A percentile compares a stretch with the other conserved stretches of the same genome.
phyloP scores from a whole-genome alignment of 73 alveolate species.

The Paramecium sonneborni region DNA sequence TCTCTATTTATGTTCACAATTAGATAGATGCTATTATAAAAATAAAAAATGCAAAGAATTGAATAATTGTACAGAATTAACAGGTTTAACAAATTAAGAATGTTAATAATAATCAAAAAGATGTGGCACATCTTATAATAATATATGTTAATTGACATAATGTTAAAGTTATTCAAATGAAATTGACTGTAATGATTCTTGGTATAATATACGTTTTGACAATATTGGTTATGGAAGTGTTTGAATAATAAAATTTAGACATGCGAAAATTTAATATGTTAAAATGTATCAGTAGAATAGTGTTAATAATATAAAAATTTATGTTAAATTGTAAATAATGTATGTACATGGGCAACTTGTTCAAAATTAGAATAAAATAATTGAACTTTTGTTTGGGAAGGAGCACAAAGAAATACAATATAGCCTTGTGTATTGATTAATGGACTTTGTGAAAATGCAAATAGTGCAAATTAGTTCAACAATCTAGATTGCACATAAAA shows the following conservation, averaged over 20 bases:
- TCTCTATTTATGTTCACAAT: not conserved
- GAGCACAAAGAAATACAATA: not conserved
- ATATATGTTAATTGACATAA: not conserved
- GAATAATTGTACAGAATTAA: not conserved
- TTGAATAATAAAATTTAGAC: not conserved
- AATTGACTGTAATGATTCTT: not conserved
- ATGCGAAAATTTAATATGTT: not conserved
- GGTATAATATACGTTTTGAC: not conserved
- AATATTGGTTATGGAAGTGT: not conserved
- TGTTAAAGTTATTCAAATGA: not conserved
- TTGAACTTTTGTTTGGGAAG: not conserved
- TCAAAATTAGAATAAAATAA: not conserved
- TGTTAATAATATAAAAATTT: not conserved
- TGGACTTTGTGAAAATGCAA: not conserved
- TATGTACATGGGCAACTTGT: constrained; percentile 7
- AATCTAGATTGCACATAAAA: not conserved
- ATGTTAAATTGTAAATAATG: not conserved
- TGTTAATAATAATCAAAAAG: not conserved
- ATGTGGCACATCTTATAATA: not conserved
- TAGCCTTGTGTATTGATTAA: not conserved
- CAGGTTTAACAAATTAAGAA: not conserved
- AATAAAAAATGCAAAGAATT: not conserved
- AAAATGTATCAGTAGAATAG: not conserved
- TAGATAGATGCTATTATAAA: not conserved
- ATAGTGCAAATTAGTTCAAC: not conserved